These are phyloP conservation scores for Hymenoscyphus linearis DNA, from an alignment of 2,329 filamentous ascomycete genomes.

Conservation along the genomic window DNA sequence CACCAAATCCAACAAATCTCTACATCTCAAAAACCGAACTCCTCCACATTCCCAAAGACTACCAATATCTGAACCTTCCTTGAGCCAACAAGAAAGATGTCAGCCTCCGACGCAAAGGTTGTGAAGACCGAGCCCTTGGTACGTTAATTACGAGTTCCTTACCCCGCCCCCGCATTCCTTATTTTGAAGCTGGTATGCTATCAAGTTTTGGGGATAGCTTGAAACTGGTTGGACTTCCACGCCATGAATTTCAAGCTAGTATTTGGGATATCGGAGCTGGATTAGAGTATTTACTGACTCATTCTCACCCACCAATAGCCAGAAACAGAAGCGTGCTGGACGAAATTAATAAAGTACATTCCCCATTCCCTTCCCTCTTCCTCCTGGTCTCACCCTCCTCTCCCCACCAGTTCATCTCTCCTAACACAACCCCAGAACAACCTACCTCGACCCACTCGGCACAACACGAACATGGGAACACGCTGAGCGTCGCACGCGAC, in stretches of 20 bases:
- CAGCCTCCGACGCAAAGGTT: constrained; percentile 9
- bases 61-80: background rate
- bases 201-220: background rate
- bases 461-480: constrained; percentile 63
- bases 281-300: background rate
- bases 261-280: too few species aligned
- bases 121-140: constrained; percentile 11
- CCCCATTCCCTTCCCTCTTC: background rate
- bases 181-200: background rate
- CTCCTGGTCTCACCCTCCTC: background rate
- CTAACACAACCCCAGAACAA: constrained; percentile 40
- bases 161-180: background rate
- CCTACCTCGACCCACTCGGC: constrained; percentile 59
- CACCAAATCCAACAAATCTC: background rate
- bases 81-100: constrained; percentile 2
- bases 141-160: too few species aligned
- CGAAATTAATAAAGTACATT: constrained; percentile 51
- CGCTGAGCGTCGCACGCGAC: constrained; percentile 64
- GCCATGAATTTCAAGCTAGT: background rate
- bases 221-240: background rate
- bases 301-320: constrained; percentile 10
- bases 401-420: background rate
- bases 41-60: background rate
- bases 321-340: constrained; percentile 50
- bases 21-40: too few species aligned